Evolutionary conservation across 148 eudicot species (phyloP).

Genomic region (Fagopyrum tataricum): DNA sequence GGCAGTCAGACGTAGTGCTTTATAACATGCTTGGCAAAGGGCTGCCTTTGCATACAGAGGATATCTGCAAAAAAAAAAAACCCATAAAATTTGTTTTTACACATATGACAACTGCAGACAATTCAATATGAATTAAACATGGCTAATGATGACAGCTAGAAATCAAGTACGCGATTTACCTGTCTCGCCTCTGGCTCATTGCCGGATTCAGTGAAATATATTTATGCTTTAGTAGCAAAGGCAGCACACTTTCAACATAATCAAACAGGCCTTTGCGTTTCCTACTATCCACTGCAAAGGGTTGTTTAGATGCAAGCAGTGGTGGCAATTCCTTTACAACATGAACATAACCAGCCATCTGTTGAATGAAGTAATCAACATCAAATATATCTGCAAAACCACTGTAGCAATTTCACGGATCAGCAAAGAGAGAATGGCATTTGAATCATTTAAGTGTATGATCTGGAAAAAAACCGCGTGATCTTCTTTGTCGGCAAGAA

Average conservation of each 20-base stretch:
- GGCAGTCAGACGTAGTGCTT: constrained; percentile 58
- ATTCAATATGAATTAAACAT: background rate
- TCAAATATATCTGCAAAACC: constrained; percentile 99
- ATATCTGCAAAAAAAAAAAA: constrained; percentile 44
- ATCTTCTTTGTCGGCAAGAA: background rate
- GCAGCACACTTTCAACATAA: constrained; percentile 81
- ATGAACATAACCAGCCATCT: constrained; percentile 61
- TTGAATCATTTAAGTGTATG: background rate
- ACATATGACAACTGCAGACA: background rate
- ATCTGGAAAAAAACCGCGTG: background rate
- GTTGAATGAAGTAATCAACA: constrained; percentile 77
- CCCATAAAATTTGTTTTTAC: background rate
- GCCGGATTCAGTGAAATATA: constrained; percentile 94
- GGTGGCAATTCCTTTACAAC: constrained; percentile 76
- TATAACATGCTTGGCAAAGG: constrained; percentile 85
- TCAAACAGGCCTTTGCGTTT: constrained; percentile 92
- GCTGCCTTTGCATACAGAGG: constrained; percentile 79
- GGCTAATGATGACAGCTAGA: background rate
- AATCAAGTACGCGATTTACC: constrained; percentile 30
- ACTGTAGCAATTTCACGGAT: constrained; percentile 30
- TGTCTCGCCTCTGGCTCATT: constrained; percentile 97
- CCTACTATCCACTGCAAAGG: constrained; percentile 80
- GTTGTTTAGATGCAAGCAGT: constrained; percentile 67
- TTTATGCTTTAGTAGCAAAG: constrained; percentile 65
- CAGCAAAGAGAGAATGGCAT: background rate